These are phyloP conservation scores for Pichia sp. DNA, from an alignment of 1,139 yeast genomes.

Conservation along the genomic window DNA sequence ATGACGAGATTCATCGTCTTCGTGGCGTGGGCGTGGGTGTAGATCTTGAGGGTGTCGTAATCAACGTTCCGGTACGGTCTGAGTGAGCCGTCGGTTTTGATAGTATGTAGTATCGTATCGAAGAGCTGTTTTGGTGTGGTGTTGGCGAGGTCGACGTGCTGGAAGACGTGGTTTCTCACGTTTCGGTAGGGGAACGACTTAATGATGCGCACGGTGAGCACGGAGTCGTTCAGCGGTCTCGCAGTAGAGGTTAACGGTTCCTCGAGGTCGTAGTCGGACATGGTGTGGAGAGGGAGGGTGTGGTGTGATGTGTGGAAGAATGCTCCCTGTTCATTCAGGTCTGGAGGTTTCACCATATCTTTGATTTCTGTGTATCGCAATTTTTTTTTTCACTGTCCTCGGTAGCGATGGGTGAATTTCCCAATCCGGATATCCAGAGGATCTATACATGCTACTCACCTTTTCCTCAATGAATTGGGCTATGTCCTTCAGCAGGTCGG, in stretches of 20 bases:
- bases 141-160: slow-evolving; percentile 64
- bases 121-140: slow-evolving; percentile 66
- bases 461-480: no score
- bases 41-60: slow-evolving; percentile 75
- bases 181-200: slow-evolving; percentile 92
- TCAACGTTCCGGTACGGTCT: slow-evolving; percentile 81
- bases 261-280: slow-evolving; percentile 32
- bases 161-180: slow-evolving; percentile 74
- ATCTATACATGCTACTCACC: no score
- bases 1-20: slow-evolving; percentile 91
- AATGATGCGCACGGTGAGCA: slow-evolving; percentile 78
- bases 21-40: slow-evolving; percentile 92
- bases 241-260: slow-evolving; percentile 67
- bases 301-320: no score
- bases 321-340: no score
- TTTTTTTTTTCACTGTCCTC: not conserved
- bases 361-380: no score
- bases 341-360: no score
- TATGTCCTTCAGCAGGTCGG: no score
- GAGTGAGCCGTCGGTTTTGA: slow-evolving; percentile 62
- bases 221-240: slow-evolving; percentile 66
- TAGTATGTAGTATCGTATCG: slow-evolving; percentile 42
- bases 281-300: no score
- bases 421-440: slow-evolving; percentile 5
- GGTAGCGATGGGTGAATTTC: slow-evolving; percentile 6